Percentiles rank a stretch among this genome's conserved stretches.
phyloP scores from a whole-genome alignment of 1,284 basidiomycete species.

The Ganoderma leucocontextum region DNA sequence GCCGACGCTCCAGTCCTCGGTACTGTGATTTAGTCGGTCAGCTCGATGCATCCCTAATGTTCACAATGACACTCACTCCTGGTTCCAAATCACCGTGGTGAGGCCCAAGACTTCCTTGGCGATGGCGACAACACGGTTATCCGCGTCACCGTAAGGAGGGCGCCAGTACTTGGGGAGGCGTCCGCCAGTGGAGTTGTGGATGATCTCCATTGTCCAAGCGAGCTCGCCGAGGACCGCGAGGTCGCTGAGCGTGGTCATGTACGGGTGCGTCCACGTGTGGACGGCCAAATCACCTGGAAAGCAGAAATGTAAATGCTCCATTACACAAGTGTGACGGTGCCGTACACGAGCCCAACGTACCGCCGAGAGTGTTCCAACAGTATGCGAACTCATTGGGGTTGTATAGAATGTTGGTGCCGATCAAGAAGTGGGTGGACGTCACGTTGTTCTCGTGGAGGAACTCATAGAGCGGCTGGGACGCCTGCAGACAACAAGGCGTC shows the following conservation, averaged over 20 bases:
- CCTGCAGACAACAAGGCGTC: constrained; percentile 22
- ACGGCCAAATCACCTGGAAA: constrained; percentile 70
- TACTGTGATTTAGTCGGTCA: constrained; percentile 50
- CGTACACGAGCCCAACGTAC: constrained; percentile 15
- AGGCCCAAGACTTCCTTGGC: constrained; percentile 78
- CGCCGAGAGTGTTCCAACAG: constrained; percentile 56
- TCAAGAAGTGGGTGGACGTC: constrained; percentile 83
- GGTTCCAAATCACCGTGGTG: constrained; percentile 81
- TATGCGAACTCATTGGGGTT: constrained; percentile 62
- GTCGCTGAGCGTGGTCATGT: constrained; percentile 83
- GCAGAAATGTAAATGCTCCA: not conserved
- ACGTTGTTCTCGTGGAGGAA: constrained; percentile 71
- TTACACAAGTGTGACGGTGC: not conserved
- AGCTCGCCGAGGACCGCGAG: constrained; percentile 78
- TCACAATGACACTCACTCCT: constrained; percentile 59
- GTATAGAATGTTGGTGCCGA: constrained; percentile 74
- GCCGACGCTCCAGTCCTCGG: constrained; percentile 71
- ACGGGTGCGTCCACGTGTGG: constrained; percentile 84
- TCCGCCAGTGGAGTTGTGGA: constrained; percentile 83
- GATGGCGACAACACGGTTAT: constrained; percentile 77
- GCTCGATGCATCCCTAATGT: not conserved
- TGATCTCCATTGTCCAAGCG: constrained; percentile 85
- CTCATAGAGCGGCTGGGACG: constrained; percentile 52
- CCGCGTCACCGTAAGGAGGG: constrained; percentile 82
- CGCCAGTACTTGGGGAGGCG: constrained; percentile 78